Evolutionary conservation across 2,329 filamentous ascomycete species (phyloP).

Genomic region (Sporothrix euskadiensis): DNA sequence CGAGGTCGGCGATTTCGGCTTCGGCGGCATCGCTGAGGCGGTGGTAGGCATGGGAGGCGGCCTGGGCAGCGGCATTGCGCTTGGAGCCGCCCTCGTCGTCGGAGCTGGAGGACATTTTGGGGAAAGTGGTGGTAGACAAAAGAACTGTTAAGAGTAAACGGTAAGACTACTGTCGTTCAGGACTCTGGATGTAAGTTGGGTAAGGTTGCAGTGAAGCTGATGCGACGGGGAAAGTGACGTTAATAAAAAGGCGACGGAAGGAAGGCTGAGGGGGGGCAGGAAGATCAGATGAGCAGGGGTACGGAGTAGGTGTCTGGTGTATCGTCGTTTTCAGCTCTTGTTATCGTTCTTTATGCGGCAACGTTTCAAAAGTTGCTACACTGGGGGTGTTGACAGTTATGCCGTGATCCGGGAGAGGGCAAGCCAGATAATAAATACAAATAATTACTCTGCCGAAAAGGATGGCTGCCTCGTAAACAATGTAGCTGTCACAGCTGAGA

Average conservation of each 20-base stretch:
- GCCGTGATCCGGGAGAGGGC: background rate
- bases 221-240: background rate
- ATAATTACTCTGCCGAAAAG: background rate
- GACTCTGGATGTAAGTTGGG: no score
- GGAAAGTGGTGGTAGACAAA: background rate
- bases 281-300: background rate
- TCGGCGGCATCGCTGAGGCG: slow-evolving; percentile 9
- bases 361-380: background rate
- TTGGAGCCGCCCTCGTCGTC: background rate
- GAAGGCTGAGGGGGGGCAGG: background rate
- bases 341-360: background rate
- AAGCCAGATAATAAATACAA: no score
- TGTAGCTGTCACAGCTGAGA: background rate
- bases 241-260: background rate
- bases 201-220: background rate
- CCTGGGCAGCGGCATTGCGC: background rate
- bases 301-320: background rate
- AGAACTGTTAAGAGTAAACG: background rate
- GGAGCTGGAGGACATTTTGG: slow-evolving; percentile 15
- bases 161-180: no score
- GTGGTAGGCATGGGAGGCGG: background rate
- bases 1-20: background rate
- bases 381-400: background rate
- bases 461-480: background rate
- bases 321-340: background rate